phyloP scores from a whole-genome alignment of 1,284 basidiomycete genomes.

The Tylopilus orsonianus region DNA sequence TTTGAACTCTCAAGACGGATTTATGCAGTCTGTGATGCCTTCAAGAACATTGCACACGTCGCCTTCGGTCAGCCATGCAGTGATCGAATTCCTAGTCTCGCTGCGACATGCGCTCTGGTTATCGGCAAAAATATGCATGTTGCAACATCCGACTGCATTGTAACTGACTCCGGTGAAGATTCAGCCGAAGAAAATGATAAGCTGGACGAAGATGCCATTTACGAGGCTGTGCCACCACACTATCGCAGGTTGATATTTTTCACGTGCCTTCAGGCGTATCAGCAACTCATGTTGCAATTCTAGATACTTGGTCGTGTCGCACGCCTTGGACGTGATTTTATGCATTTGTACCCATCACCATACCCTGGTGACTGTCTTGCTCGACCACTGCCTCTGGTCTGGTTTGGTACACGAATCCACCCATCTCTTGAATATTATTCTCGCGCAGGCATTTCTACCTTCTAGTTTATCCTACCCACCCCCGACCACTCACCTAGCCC shows the following conservation, averaged over 20 bases:
- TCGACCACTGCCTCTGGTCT: constrained; percentile 46
- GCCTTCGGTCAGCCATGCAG: constrained; percentile 24
- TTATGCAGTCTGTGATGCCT: constrained; percentile 53
- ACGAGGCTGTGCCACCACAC: constrained; percentile 48
- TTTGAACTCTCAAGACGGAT: constrained; percentile 48
- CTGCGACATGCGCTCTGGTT: constrained; percentile 47
- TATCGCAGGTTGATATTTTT: constrained; percentile 44
- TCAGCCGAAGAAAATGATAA: constrained; percentile 29
- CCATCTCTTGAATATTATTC: constrained; percentile 41
- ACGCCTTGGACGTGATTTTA: constrained; percentile 50
- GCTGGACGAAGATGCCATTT: constrained; percentile 43
- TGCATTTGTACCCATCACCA: constrained; percentile 44
- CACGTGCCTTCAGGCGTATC: not conserved
- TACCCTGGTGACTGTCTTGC: constrained; percentile 46
- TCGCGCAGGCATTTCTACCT: constrained; percentile 35
- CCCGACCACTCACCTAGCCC: constrained; percentile 42
- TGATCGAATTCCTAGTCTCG: constrained; percentile 38
- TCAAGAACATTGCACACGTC: constrained; percentile 46
- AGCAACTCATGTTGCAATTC: constrained; percentile 6
- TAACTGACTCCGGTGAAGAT: constrained; percentile 29
- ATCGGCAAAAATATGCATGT: constrained; percentile 47
- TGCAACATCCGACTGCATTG: constrained; percentile 15
- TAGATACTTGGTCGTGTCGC: constrained; percentile 50
- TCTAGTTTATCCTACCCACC: constrained; percentile 17
- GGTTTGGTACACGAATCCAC: constrained; percentile 44